Evolutionary conservation across 176 grass and related monocot species (phyloP), one percentile per base, ranked within the genome.

Genomic region (Typha latifolia): DNA sequence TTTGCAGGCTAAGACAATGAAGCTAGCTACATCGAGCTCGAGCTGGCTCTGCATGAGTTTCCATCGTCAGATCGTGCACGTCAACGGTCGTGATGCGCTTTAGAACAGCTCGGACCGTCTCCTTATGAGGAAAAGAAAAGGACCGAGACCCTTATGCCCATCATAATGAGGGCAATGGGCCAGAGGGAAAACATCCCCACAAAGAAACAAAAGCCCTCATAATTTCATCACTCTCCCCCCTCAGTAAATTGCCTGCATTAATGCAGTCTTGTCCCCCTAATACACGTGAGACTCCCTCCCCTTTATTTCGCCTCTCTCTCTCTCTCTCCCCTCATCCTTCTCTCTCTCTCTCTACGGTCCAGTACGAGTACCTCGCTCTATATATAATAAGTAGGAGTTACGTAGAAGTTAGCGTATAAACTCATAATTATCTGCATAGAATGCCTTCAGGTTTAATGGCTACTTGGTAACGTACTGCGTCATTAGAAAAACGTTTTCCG

Each of bases 161-260:
- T 14, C 49, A 66, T 49, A 56, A 11, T 16, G 49, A 56, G 29
- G 24, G 24, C n/a, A 56, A n/a, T 47, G 72, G 49, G 62, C 26
- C 24, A 43, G 49, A 11, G 62, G 20, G 16, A 21, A 59, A 75
- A 66, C 14, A 66, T 21, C 62, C 72, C 49, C 72, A 24, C 72
- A 75, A 75, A 32, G 72, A 66, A 66, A 65, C 62, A 75, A 75
- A 56, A 43, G 62, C 31, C 14, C 63, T 66, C 72, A 75, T 66
- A 66, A 75, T 75, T 75, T 57, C 73, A 67, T 66, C 62, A 32
- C 62, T 62, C 57, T 66, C 64, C 27, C 49, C 31, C 19, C 29
- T 32, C 48, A 66, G 63, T 66, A 56, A 75, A 75, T 75, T 66
- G 62, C 62, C 65, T 75, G 62, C 62, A 75, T 75, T 75, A 57